Base-by-base conservation (phyloP, 2,329 filamentous ascomycete species). In the Botrytis tulipae region DNA sequence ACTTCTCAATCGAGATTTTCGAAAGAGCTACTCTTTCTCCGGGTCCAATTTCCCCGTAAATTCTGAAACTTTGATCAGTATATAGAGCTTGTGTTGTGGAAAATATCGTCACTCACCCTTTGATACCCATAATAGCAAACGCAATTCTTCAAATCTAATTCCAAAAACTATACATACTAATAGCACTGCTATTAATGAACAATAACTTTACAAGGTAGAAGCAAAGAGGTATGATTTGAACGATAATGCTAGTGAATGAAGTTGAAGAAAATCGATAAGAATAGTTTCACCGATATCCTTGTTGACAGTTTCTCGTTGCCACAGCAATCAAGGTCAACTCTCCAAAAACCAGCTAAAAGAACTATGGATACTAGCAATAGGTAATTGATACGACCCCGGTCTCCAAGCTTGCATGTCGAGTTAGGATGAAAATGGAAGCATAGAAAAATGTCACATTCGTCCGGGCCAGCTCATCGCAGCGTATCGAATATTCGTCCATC, bases 41-140 rank as follows among this genome's bases (percentile, higher is more conserved):
- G 14, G 90, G 84, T 59, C 95, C 95, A 78, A 99, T 93, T 82
- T 97, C 93, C 80, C 92, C 92, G 83, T 97, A 96, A 71, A 99
- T 93, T 25, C 95, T 97, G 73, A 35, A 68, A 48, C n/a, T 20
- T 69, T 59, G 3, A 29, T 71, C 42, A 72, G 61, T 59, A 35
- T 22, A 29, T 54, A 9, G 60, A 65, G 46, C 35, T 73, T 61
- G 6, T 22, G 42, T 12, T 48, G 37, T 20, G 35, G 46, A 32
- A 44, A 46, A 54, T 40, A 9, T 29, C 37, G 5, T 37, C 40
- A 60, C 70, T 72, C 40, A 90, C 88, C 89, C 89, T 84, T 89
- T 90, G 81, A 91, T 91, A n/a, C 89, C 89, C 89, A 91, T 91
- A 59, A 77, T 77, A 54, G 35, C 66, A 61, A 63, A 51, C 29